Conservation (phyloP, 306 rosid species). For the Sindora glabra region DNA sequence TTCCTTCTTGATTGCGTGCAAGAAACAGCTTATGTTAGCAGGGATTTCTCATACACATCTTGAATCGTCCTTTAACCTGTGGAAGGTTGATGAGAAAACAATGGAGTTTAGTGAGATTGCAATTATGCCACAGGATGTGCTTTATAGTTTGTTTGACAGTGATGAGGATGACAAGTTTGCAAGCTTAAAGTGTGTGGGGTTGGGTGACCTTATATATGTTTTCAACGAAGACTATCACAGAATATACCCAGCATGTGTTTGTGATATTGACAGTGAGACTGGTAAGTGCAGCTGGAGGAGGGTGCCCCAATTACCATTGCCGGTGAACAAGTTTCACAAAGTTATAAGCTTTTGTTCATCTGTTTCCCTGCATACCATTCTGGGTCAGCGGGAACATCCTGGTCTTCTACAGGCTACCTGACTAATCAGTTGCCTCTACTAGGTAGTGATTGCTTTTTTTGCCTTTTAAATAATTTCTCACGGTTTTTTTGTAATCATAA, state of each 20-base stretch:
- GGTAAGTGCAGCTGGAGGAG: conserved; percentile 58
- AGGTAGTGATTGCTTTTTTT: conserved; percentile 33
- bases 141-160: conserved; percentile 53
- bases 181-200: conserved; percentile 76
- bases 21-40: conserved; percentile 50
- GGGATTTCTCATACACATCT: conserved; percentile 44
- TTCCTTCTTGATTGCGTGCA: conserved; percentile 61
- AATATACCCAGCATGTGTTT: conserved; percentile 72
- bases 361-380: conserved; percentile 41
- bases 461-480: background rate
- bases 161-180: conserved; percentile 79
- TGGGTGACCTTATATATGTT: conserved; percentile 65
- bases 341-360: conserved; percentile 70
- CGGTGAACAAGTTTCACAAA: conserved; percentile 65
- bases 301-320: conserved; percentile 61
- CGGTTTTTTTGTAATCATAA: background rate
- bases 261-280: conserved; percentile 44
- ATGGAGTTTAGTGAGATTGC: conserved; percentile 61
- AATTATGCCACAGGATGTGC: conserved; percentile 62
- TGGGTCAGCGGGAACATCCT: conserved; percentile 25
- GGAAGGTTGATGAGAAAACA: conserved; percentile 58
- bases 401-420: conserved; percentile 12
- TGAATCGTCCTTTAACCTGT: conserved; percentile 51
- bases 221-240: conserved; percentile 68
- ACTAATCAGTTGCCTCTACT: conserved; percentile 1